Percentiles rank a stretch among this genome's conserved stretches.
These are phyloP conservation scores for Diddensiella transvaalensis DNA, from an alignment of 805 yeast species.

Conservation along the genomic window DNA sequence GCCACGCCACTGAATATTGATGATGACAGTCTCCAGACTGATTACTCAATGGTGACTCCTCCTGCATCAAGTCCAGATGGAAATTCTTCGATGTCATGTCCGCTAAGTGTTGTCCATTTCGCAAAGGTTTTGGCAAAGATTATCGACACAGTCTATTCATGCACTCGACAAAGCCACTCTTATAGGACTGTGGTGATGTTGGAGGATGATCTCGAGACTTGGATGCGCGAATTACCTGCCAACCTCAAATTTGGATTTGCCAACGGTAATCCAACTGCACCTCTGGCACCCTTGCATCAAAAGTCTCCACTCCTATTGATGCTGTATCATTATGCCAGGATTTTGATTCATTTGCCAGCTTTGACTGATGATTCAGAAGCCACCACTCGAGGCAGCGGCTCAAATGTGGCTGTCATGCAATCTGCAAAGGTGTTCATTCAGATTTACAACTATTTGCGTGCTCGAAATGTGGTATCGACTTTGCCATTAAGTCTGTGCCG, in stretches of 20 bases:
- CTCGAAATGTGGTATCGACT: slow-evolving; percentile 26
- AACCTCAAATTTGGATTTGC: slow-evolving; percentile 56
- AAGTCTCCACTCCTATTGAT: slow-evolving; percentile 45
- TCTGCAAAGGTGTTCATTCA: slow-evolving; percentile 33
- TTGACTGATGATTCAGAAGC: slow-evolving; percentile 24
- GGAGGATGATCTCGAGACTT: slow-evolving; percentile 71
- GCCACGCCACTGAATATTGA: slow-evolving; percentile 54
- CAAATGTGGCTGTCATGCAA: slow-evolving; percentile 32
- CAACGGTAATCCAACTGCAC: slow-evolving; percentile 29
- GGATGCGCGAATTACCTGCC: slow-evolving; percentile 70
- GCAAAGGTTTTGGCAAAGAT: slow-evolving; percentile 71
- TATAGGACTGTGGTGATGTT: slow-evolving; percentile 28
- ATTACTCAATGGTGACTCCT: slow-evolving; percentile 2
- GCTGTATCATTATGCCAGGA: slow-evolving; percentile 58
- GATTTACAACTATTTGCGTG: slow-evolving; percentile 27
- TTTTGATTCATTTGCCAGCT: slow-evolving; percentile 59
- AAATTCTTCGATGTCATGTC: slow-evolving; percentile 12
- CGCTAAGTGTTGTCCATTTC: slow-evolving; percentile 33
- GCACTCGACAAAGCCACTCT: slow-evolving; percentile 18
- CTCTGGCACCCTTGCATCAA: slow-evolving; percentile 28
- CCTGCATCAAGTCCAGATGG: slow-evolving; percentile 8
- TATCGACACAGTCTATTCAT: slow-evolving; percentile 48
- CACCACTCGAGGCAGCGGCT: slow-evolving; percentile 24
- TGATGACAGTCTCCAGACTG: slow-evolving; percentile 24
- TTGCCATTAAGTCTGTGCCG: slow-evolving; percentile 30